phyloP scores from a whole-genome alignment of 306 rosid species.

The Fragaria ananassa region DNA sequence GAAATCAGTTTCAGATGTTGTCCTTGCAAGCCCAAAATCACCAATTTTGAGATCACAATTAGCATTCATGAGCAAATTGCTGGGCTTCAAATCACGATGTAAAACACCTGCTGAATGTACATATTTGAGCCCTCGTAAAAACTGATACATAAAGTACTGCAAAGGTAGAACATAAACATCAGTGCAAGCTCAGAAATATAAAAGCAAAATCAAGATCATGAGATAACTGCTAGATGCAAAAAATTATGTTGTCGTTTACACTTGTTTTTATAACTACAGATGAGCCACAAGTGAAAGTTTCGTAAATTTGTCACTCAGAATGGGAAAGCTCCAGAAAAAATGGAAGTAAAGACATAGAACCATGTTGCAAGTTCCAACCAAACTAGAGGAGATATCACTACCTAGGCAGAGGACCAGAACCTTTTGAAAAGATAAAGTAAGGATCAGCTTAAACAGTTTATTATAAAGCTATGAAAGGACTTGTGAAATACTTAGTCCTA shows the following conservation, averaged over 20 bases:
- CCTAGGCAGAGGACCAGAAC: neutral
- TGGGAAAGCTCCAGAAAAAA: neutral
- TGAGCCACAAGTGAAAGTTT: neutral
- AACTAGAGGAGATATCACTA: neutral
- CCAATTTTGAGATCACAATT: slow-evolving; percentile 98
- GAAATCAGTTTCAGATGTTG: slow-evolving; percentile 97
- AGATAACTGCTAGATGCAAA: neutral
- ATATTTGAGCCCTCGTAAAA: slow-evolving; percentile 89
- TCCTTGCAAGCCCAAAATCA: slow-evolving; percentile 97
- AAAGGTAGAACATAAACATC: slow-evolving; percentile 26
- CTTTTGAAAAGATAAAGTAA: neutral
- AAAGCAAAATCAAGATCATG: slow-evolving; percentile 17
- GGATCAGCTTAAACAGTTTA: neutral
- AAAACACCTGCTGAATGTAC: slow-evolving; percentile 90
- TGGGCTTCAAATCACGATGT: slow-evolving; percentile 97
- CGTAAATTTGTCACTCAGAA: neutral
- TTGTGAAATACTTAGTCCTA: neutral
- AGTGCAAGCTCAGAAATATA: slow-evolving; percentile 15
- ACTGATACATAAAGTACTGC: slow-evolving; percentile 93
- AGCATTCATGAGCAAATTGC: slow-evolving; percentile 84
- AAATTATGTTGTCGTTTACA: neutral
- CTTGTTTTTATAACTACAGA: neutral
- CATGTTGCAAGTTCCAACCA: neutral
- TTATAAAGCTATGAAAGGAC: neutral
- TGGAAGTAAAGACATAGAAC: neutral